These are phyloP conservation scores for Cetraspora pellucida DNA, from an alignment of 192 early-diverging fungal species.

Conservation along the genomic window DNA sequence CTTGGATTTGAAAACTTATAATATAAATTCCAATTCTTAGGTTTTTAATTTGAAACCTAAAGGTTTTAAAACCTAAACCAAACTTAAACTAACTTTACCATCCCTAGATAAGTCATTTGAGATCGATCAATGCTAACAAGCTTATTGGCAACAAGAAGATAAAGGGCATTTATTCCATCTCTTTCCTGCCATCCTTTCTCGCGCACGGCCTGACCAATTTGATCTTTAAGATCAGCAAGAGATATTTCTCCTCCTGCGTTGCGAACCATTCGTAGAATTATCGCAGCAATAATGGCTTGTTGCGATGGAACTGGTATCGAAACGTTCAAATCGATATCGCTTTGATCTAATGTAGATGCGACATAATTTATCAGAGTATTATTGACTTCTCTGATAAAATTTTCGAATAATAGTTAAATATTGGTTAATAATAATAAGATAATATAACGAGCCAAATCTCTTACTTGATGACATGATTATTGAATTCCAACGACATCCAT, in stretches of 20 bases:
- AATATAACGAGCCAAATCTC: neutral
- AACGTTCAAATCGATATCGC: neutral
- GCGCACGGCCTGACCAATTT: constrained; percentile 18
- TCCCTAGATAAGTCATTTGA: constrained; percentile 25
- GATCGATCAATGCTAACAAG: constrained; percentile 37
- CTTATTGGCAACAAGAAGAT: constrained; percentile 39
- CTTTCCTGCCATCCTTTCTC: constrained; percentile 5
- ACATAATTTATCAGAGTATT: constrained; percentile 9
- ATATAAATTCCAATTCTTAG: too few species aligned
- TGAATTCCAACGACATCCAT: neutral
- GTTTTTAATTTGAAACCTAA: too few species aligned
- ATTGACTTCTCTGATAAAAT: constrained; percentile 20
- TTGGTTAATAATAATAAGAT: neutral
- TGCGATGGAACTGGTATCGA: constrained; percentile 5
- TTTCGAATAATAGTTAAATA: neutral
- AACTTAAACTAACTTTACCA: too few species aligned
- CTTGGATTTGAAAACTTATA: too few species aligned
- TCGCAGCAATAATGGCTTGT: constrained; percentile 32
- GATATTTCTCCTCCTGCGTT: constrained; percentile 24
- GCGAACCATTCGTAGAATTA: constrained; percentile 33
- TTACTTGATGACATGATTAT: constrained; percentile 25
- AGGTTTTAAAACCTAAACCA: too few species aligned
- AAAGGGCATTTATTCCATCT: constrained; percentile 30
- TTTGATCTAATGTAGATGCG: neutral
- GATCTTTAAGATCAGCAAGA: constrained; percentile 27